Conservation (phyloP, 2,329 filamentous ascomycete species). For the Exutisphaerella laricina region DNA sequence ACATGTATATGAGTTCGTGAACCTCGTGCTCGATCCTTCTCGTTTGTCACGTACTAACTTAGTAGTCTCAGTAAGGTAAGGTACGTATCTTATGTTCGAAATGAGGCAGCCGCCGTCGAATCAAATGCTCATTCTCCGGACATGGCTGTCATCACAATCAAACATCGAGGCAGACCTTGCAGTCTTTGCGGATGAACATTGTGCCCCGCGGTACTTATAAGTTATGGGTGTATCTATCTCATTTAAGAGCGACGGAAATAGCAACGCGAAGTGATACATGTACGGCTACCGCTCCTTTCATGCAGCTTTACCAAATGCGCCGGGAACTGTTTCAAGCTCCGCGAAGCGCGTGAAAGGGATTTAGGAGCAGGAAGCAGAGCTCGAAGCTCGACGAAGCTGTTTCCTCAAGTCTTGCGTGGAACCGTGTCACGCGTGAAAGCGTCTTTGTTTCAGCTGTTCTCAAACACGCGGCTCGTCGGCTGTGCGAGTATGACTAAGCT, state of each 20-base stretch:
- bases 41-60: too few species aligned
- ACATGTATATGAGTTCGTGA: neutral
- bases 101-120: too few species aligned
- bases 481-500: neutral
- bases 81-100: too few species aligned
- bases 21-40: constrained; percentile 3
- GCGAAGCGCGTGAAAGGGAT: neutral
- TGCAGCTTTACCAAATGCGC: neutral
- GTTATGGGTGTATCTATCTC: neutral
- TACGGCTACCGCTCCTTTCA: neutral
- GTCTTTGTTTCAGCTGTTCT: neutral
- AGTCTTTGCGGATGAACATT: too few species aligned
- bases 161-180: too few species aligned
- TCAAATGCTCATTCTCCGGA: too few species aligned
- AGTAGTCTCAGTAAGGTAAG: neutral
- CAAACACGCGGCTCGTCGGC: neutral
- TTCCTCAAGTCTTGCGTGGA: too few species aligned
- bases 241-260: neutral
- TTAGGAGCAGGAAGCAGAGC: too few species aligned
- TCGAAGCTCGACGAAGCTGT: too few species aligned
- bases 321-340: neutral
- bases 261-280: neutral
- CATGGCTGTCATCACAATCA: too few species aligned
- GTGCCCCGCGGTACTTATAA: too few species aligned
- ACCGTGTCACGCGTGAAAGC: constrained; percentile 1